phyloP scores from a whole-genome alignment of 768 basidiomycete species.

The Fomitopsis pulvina region DNA sequence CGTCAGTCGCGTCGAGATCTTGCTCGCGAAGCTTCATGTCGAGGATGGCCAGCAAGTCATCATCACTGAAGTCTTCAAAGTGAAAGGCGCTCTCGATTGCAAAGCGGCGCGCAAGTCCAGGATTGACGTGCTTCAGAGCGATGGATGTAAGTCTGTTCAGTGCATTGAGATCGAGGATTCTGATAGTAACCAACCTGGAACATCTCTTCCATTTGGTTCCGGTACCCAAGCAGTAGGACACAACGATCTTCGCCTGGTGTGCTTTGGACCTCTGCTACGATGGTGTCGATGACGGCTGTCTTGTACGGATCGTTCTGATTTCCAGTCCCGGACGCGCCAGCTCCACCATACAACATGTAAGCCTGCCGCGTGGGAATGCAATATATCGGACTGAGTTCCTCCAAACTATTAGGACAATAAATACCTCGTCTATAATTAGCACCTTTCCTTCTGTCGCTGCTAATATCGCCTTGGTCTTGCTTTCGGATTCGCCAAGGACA shows the following conservation, averaged over 20 bases:
- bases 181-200: slow-evolving; percentile 44
- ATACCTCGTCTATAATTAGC: slow-evolving; percentile 63
- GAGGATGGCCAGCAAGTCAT: slow-evolving; percentile 45
- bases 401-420: slow-evolving; percentile 1
- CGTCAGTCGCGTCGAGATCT: slow-evolving; percentile 48
- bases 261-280: slow-evolving; percentile 69
- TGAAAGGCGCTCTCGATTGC: slow-evolving; percentile 61
- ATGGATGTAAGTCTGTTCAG: not conserved
- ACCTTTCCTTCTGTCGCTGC: slow-evolving; percentile 56
- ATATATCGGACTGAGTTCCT: not conserved
- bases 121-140: slow-evolving; percentile 55
- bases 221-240: slow-evolving; percentile 60
- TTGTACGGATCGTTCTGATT: slow-evolving; percentile 41
- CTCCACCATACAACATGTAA: slow-evolving; percentile 57
- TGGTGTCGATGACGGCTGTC: slow-evolving; percentile 65
- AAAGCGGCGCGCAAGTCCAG: slow-evolving; percentile 60
- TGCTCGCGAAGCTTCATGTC: slow-evolving; percentile 51
- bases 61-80: slow-evolving; percentile 59
- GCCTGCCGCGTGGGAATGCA: slow-evolving; percentile 35
- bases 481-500: slow-evolving; percentile 53
- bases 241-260: slow-evolving; percentile 65
- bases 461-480: slow-evolving; percentile 57
- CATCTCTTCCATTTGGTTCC: slow-evolving; percentile 65
- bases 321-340: slow-evolving; percentile 14
- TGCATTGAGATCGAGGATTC: not conserved